phyloP scores from a whole-genome alignment of 345 rosid species.

The Gossypium bickii region DNA sequence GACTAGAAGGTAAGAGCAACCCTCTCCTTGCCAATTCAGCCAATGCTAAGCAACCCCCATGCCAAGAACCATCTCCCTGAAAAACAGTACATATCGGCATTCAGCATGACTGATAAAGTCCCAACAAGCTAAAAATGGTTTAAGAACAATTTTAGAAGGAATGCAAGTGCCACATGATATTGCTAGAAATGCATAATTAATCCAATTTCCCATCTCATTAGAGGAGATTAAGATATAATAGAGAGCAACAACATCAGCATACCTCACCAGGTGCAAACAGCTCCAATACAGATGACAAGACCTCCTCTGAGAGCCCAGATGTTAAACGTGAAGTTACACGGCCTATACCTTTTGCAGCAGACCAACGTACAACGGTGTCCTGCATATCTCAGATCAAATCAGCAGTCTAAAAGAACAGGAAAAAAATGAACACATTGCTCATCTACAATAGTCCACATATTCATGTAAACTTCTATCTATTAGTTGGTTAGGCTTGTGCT shows the following conservation, averaged over 20 bases:
- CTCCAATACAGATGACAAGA: slow-evolving; percentile 81
- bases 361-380: slow-evolving; percentile 99
- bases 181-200: background rate
- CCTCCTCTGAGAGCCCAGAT: slow-evolving; percentile 77
- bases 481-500: background rate
- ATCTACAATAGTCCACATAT: background rate
- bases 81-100: slow-evolving; percentile 26
- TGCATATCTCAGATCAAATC: slow-evolving; percentile 27
- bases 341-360: slow-evolving; percentile 97
- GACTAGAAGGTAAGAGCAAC: slow-evolving; percentile 81
- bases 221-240: slow-evolving; percentile 1
- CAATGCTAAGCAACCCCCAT: slow-evolving; percentile 95
- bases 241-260: slow-evolving; percentile 18
- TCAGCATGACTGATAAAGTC: slow-evolving; percentile 20
- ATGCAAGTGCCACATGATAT: background rate
- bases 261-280: slow-evolving; percentile 92
- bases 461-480: slow-evolving; percentile 6
- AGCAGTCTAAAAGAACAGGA: slow-evolving; percentile 13
- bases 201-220: slow-evolving; percentile 11
- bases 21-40: slow-evolving; percentile 97
- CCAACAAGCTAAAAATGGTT: slow-evolving; percentile 5
- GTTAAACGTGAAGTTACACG: slow-evolving; percentile 84
- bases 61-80: slow-evolving; percentile 99
- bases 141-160: slow-evolving; percentile 2
- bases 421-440: background rate